Evolutionary conservation across 345 rosid species (phyloP).

Genomic region (Gossypium ekmanianum): DNA sequence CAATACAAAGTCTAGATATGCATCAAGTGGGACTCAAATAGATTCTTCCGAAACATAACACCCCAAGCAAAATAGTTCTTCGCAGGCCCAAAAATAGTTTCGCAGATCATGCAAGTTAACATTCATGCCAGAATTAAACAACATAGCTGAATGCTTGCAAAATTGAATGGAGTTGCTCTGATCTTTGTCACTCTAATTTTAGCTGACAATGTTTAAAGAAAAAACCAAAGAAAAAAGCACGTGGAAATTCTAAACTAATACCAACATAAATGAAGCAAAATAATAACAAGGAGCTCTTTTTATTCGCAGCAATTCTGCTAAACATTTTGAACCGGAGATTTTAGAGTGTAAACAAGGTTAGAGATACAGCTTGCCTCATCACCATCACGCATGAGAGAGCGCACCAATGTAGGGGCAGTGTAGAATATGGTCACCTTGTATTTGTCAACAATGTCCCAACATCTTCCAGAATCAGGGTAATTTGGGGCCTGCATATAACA

Average conservation of each 20-base stretch:
- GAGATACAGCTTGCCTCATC: constrained; percentile 50
- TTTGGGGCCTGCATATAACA: constrained; percentile 65
- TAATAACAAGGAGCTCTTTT: not conserved
- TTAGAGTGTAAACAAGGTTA: constrained; percentile 8
- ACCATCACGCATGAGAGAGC: constrained; percentile 95
- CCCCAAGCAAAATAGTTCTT: not conserved
- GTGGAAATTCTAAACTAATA: not conserved
- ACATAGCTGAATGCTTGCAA: constrained; percentile 2
- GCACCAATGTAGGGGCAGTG: constrained; percentile 96
- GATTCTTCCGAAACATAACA: not conserved
- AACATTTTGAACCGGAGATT: constrained; percentile 18
- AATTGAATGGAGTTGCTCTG: constrained; percentile 12
- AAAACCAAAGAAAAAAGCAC: not conserved
- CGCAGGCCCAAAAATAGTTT: not conserved
- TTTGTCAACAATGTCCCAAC: constrained; percentile 98
- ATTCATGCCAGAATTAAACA: not conserved
- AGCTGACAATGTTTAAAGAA: not conserved
- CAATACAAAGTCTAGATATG: constrained; percentile 11
- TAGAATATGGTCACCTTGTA: constrained; percentile 86
- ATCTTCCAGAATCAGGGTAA: constrained; percentile 92
- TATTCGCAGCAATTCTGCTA: not conserved
- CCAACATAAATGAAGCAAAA: not conserved
- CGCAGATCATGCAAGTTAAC: not conserved
- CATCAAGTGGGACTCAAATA: not conserved
- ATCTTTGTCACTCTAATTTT: not conserved